phyloP scores from a whole-genome alignment of 768 basidiomycete genomes.

The Hygrophoropsis aurantiaca region DNA sequence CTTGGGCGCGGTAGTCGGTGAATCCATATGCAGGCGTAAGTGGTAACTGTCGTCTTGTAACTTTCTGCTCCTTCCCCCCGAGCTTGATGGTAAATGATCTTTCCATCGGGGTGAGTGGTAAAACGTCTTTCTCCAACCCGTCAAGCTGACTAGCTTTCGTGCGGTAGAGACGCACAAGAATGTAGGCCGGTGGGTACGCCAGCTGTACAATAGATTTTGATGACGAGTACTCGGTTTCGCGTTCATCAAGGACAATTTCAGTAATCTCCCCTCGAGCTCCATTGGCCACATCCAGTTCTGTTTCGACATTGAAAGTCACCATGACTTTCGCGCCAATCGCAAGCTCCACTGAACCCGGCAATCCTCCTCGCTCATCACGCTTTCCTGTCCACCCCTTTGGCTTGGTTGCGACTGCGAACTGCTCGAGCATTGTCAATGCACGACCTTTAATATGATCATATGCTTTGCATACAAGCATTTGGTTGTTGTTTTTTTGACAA shows the following conservation, averaged over 20 bases:
- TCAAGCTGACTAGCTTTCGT: conserved; percentile 22
- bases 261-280: conserved; percentile 31
- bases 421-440: conserved; percentile 9
- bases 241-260: conserved; percentile 32
- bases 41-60: conserved; percentile 25
- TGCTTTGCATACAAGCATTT: conserved; percentile 26
- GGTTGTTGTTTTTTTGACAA: conserved; percentile 16
- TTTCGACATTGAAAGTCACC: conserved; percentile 40
- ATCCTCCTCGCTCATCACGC: neutral
- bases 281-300: conserved; percentile 41
- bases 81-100: conserved; percentile 15
- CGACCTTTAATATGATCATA: conserved; percentile 24
- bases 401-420: conserved; percentile 5
- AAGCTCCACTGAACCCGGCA: conserved; percentile 19
- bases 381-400: neutral
- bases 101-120: conserved; percentile 29
- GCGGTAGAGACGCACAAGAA: conserved; percentile 31
- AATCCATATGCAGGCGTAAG: conserved; percentile 41
- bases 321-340: conserved; percentile 39
- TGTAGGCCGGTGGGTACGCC: conserved; percentile 25
- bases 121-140: conserved; percentile 28
- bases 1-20: conserved; percentile 42
- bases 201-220: conserved; percentile 17
- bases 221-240: conserved; percentile 14
- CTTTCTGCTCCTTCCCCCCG: neutral